A percentile compares a stretch with the other conserved stretches of the same genome.
phyloP scores from a whole-genome alignment of 2,329 filamentous ascomycete species.

The Aspergillus aculeatus region DNA sequence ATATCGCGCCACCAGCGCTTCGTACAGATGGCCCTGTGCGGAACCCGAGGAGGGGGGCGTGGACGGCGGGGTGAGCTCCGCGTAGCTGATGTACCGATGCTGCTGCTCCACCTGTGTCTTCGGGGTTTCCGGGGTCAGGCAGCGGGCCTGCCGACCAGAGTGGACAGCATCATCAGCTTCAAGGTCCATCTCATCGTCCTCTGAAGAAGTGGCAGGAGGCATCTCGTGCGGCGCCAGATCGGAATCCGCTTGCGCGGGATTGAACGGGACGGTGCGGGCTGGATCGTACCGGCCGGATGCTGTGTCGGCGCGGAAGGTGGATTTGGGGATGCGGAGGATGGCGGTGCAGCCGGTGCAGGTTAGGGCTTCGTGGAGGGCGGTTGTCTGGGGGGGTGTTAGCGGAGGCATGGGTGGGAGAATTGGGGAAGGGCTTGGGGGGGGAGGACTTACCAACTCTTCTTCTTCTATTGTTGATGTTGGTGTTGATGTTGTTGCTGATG shows the following conservation, averaged over 20 bases:
- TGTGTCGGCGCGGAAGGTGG: conserved; percentile 19
- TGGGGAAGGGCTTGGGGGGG: background rate
- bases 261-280: conserved; percentile 21
- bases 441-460: background rate
- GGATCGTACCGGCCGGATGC: conserved; percentile 17
- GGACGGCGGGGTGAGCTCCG: conserved; percentile 5
- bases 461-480: background rate
- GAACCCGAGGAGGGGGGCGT: background rate
- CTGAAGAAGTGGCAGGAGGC: background rate
- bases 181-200: background rate
- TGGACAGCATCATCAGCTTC: background rate
- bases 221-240: background rate
- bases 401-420: background rate
- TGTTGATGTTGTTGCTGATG: background rate
- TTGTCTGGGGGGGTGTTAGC: conserved; percentile 1
- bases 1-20: conserved; percentile 3
- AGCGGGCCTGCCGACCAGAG: background rate
- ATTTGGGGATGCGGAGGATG: conserved; percentile 15
- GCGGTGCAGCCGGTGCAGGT: conserved; percentile 24
- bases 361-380: conserved; percentile 27
- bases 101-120: background rate
- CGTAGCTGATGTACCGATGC: conserved; percentile 9
- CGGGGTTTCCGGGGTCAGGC: too few species aligned
- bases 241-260: background rate
- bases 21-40: conserved; percentile 2